Evolutionary conservation across 768 basidiomycete species (phyloP).

Genomic region (Lentinula guzmanii): DNA sequence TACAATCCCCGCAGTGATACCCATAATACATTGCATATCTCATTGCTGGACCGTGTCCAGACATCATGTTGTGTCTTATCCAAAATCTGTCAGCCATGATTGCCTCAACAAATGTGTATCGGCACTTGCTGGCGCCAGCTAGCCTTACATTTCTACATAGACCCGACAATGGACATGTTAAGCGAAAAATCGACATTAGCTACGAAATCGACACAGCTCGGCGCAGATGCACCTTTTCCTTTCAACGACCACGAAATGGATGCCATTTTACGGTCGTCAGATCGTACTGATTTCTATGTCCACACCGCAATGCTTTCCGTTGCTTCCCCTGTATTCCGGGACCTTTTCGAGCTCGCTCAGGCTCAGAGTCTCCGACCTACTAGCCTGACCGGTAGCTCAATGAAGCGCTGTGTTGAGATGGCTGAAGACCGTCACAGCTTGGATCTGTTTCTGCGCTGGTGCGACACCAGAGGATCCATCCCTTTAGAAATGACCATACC

Average conservation of each 20-base stretch:
- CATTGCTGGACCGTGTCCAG: background rate
- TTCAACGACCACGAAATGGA: background rate
- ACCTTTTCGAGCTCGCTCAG: background rate
- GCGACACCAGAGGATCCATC: background rate
- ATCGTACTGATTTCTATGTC: background rate
- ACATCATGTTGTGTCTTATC: background rate
- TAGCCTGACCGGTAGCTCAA: too few species aligned
- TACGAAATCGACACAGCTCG: too few species aligned
- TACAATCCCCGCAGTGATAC: background rate
- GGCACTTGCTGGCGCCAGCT: too few species aligned
- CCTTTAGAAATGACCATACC: background rate
- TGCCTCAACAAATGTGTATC: background rate
- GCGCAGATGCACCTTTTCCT: background rate
- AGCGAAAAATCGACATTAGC: too few species aligned
- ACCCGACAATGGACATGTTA: too few species aligned
- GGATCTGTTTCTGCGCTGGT: background rate
- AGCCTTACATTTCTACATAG: too few species aligned
- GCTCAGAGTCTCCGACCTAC: background rate
- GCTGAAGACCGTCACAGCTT: background rate
- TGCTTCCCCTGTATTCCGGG: background rate
- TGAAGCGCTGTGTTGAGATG: background rate
- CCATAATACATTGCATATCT: slow-evolving; percentile 5
- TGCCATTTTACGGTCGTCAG: background rate
- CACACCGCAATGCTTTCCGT: background rate
- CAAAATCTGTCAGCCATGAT: background rate